These are phyloP conservation scores for Limonium bicolor DNA, from an alignment of 148 eudicot genomes.

Conservation along the genomic window DNA sequence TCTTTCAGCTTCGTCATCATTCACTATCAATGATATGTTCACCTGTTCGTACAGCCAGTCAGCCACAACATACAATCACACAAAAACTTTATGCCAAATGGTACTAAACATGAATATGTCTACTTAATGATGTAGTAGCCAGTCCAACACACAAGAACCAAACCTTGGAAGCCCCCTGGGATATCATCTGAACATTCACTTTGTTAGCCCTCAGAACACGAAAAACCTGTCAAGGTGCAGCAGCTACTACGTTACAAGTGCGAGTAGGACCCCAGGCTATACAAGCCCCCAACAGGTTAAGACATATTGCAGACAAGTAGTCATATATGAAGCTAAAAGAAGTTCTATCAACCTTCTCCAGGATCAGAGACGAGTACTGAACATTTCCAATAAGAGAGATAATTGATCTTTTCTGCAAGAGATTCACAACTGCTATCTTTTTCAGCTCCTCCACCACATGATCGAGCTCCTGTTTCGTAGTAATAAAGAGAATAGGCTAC, in stretches of 20 bases:
- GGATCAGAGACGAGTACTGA: constrained; percentile 70
- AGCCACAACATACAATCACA: no score
- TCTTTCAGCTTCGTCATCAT: constrained; percentile 75
- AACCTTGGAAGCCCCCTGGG: constrained; percentile 95
- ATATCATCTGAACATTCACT: constrained; percentile 95
- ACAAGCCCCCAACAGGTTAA: neutral
- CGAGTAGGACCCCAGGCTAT: neutral
- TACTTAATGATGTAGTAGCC: no score
- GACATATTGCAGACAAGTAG: no score
- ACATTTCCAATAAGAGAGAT: constrained; percentile 93
- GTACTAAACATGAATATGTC: neutral
- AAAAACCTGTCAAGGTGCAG: constrained; percentile 42
- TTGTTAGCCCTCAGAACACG: constrained; percentile 51
- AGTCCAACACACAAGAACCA: no score
- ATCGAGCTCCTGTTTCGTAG: constrained; percentile 80
- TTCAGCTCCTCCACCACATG: constrained; percentile 79
- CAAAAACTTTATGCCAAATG: neutral
- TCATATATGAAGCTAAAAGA: no score
- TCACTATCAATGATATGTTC: constrained; percentile 83
- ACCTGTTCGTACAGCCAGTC: no score
- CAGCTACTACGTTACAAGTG: no score
- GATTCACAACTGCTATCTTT: constrained; percentile 79
- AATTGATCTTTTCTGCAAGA: constrained; percentile 69
- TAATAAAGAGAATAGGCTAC: neutral
- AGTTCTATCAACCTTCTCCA: constrained; percentile 51